A percentile compares a stretch with the other conserved stretches of the same genome.
phyloP scores from a whole-genome alignment of 129 eudicot species.

The Centaurea solstitialis region DNA sequence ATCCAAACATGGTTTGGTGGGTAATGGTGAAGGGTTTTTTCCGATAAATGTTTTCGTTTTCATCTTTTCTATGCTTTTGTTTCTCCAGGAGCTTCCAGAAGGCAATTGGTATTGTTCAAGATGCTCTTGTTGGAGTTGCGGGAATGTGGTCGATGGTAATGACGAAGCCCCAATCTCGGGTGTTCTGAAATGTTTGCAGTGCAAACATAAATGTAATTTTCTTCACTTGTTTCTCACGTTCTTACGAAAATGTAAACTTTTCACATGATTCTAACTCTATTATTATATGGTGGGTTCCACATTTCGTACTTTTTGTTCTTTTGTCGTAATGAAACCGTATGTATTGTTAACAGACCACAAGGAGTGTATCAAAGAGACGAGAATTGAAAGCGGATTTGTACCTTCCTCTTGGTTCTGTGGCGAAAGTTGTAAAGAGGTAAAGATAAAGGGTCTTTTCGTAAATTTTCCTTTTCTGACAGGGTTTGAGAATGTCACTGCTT shows the following conservation, averaged over 20 bases:
- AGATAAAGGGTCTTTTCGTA: neutral
- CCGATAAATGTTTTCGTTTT: neutral
- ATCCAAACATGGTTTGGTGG: neutral
- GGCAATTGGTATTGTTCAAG: slow-evolving; percentile 95
- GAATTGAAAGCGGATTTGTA: slow-evolving; percentile 21
- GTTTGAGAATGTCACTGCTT: neutral
- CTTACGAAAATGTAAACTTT: no score
- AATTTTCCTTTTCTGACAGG: neutral
- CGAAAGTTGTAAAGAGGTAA: slow-evolving; percentile 69
- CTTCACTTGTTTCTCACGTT: neutral
- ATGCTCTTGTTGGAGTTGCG: slow-evolving; percentile 82
- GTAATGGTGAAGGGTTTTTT: neutral
- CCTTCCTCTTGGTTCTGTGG: slow-evolving; percentile 83
- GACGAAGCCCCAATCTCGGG: slow-evolving; percentile 30
- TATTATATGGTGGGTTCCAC: no score
- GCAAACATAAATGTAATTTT: slow-evolving; percentile 76
- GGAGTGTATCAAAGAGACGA: slow-evolving; percentile 49
- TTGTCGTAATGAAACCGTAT: no score
- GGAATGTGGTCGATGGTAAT: slow-evolving; percentile 44
- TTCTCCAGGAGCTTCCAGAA: slow-evolving; percentile 82
- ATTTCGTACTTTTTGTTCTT: no score
- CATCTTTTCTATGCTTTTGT: slow-evolving; percentile 1
- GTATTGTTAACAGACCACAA: slow-evolving; percentile 64
- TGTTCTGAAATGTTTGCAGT: slow-evolving; percentile 67
- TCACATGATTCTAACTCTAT: no score